Evolutionary conservation across 1,139 yeast species (phyloP).

Genomic region (Zygosaccharomyces sapae): DNA sequence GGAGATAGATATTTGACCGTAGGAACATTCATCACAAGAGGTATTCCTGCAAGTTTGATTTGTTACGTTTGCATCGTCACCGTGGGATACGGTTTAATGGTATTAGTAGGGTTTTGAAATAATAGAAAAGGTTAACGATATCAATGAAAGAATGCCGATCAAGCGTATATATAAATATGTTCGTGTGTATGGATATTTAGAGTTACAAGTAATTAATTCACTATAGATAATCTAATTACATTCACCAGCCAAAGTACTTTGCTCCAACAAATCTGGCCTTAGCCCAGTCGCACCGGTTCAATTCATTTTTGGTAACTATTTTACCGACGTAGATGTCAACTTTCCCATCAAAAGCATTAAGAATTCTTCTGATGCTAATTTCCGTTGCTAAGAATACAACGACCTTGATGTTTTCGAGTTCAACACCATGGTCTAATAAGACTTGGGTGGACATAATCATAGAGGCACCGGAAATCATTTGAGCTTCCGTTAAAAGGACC

Average conservation of each 20-base stretch:
- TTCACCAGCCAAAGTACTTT: conserved; percentile 61
- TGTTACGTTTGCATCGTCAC: conserved; percentile 66
- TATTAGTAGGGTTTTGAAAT: conserved; percentile 45
- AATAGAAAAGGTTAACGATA: not conserved
- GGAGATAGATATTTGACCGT: conserved; percentile 85
- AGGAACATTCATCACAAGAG: conserved; percentile 75
- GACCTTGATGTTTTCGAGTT: conserved; percentile 57
- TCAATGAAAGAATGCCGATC: not conserved
- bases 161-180: not conserved
- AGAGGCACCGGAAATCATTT: conserved; percentile 88
- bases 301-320: conserved; percentile 42
- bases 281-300: conserved; percentile 43
- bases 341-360: conserved; percentile 62
- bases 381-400: conserved; percentile 76
- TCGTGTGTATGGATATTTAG: not conserved
- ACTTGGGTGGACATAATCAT: conserved; percentile 93
- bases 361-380: conserved; percentile 69
- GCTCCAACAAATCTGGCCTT: conserved; percentile 70
- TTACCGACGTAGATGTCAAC: conserved; percentile 69
- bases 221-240: conserved; percentile 3
- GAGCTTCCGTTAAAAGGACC: conserved; percentile 77
- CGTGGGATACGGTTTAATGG: conserved; percentile 77
- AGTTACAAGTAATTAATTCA: conserved; percentile 1
- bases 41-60: conserved; percentile 78
- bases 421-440: conserved; percentile 71